phyloP scores from a whole-genome alignment of 2,329 filamentous ascomycete species.

The Neofusicoccum kwambonambiense region DNA sequence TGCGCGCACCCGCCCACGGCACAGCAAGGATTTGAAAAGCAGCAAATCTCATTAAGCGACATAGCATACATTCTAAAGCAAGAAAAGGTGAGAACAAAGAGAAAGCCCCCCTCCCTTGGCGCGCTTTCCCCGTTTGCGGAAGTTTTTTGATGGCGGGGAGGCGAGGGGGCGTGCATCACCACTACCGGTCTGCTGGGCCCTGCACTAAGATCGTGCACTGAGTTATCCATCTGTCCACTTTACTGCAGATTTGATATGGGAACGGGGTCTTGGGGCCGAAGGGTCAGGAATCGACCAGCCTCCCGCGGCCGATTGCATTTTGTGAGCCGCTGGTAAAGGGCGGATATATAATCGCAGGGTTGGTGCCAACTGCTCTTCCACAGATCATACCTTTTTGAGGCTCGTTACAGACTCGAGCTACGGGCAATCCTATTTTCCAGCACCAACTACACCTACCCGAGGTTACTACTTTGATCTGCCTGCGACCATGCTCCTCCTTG shows the following conservation, averaged over 20 bases:
- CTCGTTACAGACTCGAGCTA: too few species aligned
- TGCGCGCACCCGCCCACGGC: too few species aligned
- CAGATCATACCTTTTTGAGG: too few species aligned
- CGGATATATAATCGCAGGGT: too few species aligned
- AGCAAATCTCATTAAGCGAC: neutral
- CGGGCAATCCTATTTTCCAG: too few species aligned
- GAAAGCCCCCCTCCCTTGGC: neutral
- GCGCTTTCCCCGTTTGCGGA: neutral
- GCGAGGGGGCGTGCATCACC: neutral
- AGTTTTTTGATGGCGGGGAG: conserved; percentile 10
- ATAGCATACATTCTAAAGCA: neutral
- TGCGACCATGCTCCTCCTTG: neutral
- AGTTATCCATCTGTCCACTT: neutral
- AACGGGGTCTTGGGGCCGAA: neutral
- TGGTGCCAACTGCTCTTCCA: too few species aligned
- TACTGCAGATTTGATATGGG: neutral
- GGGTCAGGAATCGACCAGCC: conserved; percentile 10
- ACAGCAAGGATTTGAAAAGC: neutral
- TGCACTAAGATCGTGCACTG: neutral
- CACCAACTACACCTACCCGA: neutral
- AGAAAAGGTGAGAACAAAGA: neutral
- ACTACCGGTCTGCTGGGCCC: neutral
- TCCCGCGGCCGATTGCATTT: neutral
- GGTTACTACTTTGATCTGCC: neutral
- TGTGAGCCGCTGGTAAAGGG: too few species aligned